Evolutionary conservation across 2,329 filamentous ascomycete genomes (phyloP), one percentile per base, ranked within the genome.

Genomic region (Metarhizium sp.): DNA sequence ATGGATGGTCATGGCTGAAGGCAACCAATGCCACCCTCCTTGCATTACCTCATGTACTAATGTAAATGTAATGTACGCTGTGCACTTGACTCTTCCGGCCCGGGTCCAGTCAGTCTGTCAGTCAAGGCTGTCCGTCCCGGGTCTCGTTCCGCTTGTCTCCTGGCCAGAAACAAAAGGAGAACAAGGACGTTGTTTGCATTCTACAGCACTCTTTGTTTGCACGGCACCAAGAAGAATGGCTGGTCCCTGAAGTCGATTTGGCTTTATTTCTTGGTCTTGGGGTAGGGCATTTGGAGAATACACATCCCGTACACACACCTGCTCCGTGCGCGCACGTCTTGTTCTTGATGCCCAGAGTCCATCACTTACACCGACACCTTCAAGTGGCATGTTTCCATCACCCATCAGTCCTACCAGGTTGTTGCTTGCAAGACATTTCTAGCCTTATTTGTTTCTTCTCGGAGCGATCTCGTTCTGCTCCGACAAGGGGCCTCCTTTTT

Each of bases 1-100:
- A 40, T 51, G 52, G 56, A 42, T 49, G 53, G 55, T 58, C 52
- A 18, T 48, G 38, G 20, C 20, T 43, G 20, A 18, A 18, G 55
- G 50, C 48, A 45, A 42, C 45, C 65, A 65, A 65, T 64, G 61
- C 56, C 62, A 68, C 65, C 67, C 67, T 66, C 66, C 59, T 58
- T 64, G 60, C 60, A 62, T 59, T 25, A 25, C 25, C 59, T 61
- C 6, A 11, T 40, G 38, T 62, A 60, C 67, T 67, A 69, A 68
- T 69, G 32, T 34, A 34, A 11, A 34, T 11, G 25, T 25, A 25
- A 25, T 25, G 25, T 25, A 25, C 25, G 25, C 25, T 25, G 25
- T 25, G 25, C 25, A 25, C 25, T 25, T 25, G 67, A 62, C 63
- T 59, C 59, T 67, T 68, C 60, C 58, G 62, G 63, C 46, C 64